Evolutionary conservation across 768 basidiomycete species (phyloP), one percentile per base, ranked within the genome.

Genomic region (Exsudoporus frostii): DNA sequence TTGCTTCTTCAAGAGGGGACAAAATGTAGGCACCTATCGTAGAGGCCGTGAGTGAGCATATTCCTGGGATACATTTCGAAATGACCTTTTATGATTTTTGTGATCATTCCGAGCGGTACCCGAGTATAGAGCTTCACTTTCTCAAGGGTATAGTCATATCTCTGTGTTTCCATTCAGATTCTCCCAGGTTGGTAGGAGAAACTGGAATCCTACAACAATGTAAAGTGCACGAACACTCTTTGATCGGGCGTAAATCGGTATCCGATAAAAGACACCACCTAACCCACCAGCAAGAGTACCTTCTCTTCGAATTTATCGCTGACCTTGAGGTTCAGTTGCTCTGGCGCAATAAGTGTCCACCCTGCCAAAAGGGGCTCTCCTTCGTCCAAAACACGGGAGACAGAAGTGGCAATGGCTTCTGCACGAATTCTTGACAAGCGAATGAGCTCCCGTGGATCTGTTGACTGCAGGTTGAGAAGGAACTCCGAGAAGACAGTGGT

Each of bases 271-370:
- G 17, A 25, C 22, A 19, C 7, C n/a, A 48, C 43, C 37, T 33
- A 22, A 76, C 90, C 52, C 48, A 94, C 94, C 69, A 98, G 68
- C 1, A 99, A 71, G 17, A 98, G 57, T 4, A 99, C 85, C 68
- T 98, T 98, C 75, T 98, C 97, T 72, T 98, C 95, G 57, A 92
- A 93, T 58, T 83, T 87, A 37, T 88, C 79, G n/a, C 82, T 79
- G 7, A 90, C 64, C 67, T 79, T 90, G 45, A 77, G 73, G 62
- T 89, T 90, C 48, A 90, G 65, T 47, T 88, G 82, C 58, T 84
- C 81, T 0, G 97, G 97, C 0, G 91, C 82, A 58, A 98, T 85
- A 25, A 98, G 66, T 0, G 95, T 98, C 96, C 97, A 98, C 2
- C 93, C 96, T 6, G 81, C 84, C 6, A 92, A 63, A 40, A 92